Evolutionary conservation across 106 monocot species (phyloP), one percentile per base, ranked within the genome.

Genomic region (Phalaenopsis aphrodite): DNA sequence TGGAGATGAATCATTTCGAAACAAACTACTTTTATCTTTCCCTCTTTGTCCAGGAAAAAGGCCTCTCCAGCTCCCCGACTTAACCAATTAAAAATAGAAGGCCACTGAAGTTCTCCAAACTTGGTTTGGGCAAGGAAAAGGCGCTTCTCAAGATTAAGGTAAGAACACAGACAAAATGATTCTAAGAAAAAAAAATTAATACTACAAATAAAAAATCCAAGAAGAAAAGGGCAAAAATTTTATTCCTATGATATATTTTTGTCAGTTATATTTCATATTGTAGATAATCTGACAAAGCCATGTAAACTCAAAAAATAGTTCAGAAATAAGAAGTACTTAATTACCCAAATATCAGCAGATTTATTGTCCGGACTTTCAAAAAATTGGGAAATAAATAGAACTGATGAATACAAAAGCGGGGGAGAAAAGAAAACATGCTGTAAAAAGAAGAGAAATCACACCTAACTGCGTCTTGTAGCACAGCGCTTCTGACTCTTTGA

Each of bases 381-480:
- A 41, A 14, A 72, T 41, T 9, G 12, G 15, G 36, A 72, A 72
- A 39, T 14, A 72, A 41, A 16, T 30, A 67, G 72, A 42, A 42
- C 41, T 17, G 5, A 73, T 36, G 68, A 43, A 14, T 4, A 42
- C 16, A 0, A 42, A 42, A 73, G 9, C 41, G 42, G 17, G 5
- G 6, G 5, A 5, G 42, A 3, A 16, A 16, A 18, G 42, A 42
- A 73, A 73, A 42, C 42, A 73, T 19, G 18, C 18, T 0, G 19
- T 5, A 1, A 42, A 17, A 19, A 42, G 41, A 18, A 52, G 75
- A 57, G 30, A 56, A 78, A 78, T 72, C 87, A 67, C 41, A 94
- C 94, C 94, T 56, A 57, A 79, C 48, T 83, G 79, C 73, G 84
- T 84, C 94, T 85, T 91, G 86, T 78, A 84, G 76, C 77, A 78